Base-by-base conservation (phyloP, 345 rosid species). In the Passiflora organensis region DNA sequence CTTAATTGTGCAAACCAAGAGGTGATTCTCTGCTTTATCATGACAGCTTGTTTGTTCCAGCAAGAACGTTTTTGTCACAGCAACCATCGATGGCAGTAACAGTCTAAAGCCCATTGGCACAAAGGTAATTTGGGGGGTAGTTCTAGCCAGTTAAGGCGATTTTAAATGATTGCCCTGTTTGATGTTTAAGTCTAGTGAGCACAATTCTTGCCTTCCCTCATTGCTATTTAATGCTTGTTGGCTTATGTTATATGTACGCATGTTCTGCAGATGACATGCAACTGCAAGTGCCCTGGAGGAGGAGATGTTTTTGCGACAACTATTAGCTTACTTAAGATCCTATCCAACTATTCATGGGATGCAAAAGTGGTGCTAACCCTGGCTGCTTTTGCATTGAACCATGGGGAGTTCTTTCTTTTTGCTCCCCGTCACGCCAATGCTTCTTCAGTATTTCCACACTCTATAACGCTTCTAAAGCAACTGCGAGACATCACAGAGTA, bases 261-360 rank as follows among this genome's bases (percentile, higher is more conserved):
- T 4, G n/a, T 10, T 47, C 6, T 59, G 70, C 53, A 80, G 79
- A 51, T 74, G 41, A 63, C 79, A 9, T 78, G 82, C 81, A 78
- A 78, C 57, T 78, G 81, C 79, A 75, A 76, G 57, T 78, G 79
- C 68, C 56, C 75, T 2, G 74, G 77, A 17, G 79, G 65, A 28
- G 78, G 65, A 36, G 82, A 71, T 51, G 82, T 73, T 1, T 75
- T 73, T 53, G 64, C 66, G 17, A 76, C 73, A 39, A 66, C 79
- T 8, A 72, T 75, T 73, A 56, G 43, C 18, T 47, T 81, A 45
- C 67, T 81, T 34, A 55, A 73, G 73, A 44, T 25, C 10, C 67
- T 78, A 18, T 65, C 80, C 10, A 49, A 57, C 70, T 75, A 65
- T 21, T 57, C 71, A 0, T 78, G 86, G 86, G 82, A 81, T 28